Percentiles rank a stretch among this genome's conserved stretches.
phyloP scores from a whole-genome alignment of 441 rosid species.

The Viola pubescens region DNA sequence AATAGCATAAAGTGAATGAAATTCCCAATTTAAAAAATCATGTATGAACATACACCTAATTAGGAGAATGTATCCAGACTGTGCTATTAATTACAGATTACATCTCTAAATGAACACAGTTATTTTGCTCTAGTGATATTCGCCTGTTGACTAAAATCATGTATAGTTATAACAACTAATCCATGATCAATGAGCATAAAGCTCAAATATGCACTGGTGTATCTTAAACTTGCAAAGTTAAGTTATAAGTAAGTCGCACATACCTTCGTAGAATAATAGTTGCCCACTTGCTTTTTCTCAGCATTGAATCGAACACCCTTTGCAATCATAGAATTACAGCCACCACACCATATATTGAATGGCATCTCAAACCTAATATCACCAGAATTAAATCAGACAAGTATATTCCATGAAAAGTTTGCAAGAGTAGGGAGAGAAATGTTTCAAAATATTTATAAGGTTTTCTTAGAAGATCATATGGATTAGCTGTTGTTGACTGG shows the following conservation, averaged over 20 bases:
- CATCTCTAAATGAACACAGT: neutral
- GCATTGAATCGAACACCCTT: conserved; percentile 95
- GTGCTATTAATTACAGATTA: too few relatives aligned
- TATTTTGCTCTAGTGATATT: neutral
- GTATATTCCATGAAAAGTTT: neutral
- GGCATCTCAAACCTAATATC: conserved; percentile 92
- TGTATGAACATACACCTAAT: neutral
- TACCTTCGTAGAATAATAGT: conserved; percentile 96
- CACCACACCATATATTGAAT: conserved; percentile 88
- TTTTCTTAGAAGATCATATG: neutral
- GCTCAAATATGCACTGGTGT: too few relatives aligned
- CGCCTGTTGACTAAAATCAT: neutral
- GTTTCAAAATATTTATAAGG: neutral
- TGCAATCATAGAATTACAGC: conserved; percentile 89
- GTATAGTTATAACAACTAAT: neutral
- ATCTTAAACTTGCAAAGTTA: too few relatives aligned
- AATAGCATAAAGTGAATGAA: neutral
- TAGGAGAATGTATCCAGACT: neutral
- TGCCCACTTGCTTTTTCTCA: conserved; percentile 95
- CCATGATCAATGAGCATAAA: too few relatives aligned
- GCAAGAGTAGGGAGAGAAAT: neutral
- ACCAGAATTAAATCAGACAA: conserved; percentile 1
- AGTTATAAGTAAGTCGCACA: neutral
- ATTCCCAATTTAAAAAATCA: neutral
- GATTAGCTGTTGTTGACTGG: too few relatives aligned